Percentiles rank a stretch among this genome's conserved stretches.
These are phyloP conservation scores for Peronospora farinosa DNA, from an alignment of 352 stramenopile species.

Conservation along the genomic window DNA sequence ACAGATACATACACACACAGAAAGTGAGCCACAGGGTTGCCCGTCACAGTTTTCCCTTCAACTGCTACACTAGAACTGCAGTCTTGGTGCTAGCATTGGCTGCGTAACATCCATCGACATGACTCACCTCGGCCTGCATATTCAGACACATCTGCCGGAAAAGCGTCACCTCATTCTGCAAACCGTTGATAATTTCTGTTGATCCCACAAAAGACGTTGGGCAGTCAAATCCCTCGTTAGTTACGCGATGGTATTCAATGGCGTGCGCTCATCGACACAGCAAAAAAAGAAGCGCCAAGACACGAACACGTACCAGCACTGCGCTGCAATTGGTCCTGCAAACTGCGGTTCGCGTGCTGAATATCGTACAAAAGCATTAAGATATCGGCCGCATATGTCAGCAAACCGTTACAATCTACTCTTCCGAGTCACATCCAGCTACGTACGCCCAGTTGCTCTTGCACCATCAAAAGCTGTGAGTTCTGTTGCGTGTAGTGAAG, in stretches of 20 bases:
- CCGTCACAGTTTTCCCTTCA: slow-evolving; percentile 16
- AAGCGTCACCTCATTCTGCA: slow-evolving; percentile 78
- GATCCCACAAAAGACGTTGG: slow-evolving; percentile 6
- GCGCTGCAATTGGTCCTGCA: slow-evolving; percentile 65
- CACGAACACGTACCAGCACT: slow-evolving; percentile 38
- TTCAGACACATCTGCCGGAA: slow-evolving; percentile 80
- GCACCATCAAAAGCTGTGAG: slow-evolving; percentile 46
- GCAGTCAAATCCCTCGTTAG: slow-evolving; percentile 11
- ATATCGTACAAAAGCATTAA: background rate
- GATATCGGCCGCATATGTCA: background rate
- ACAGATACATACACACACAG: slow-evolving; percentile 25
- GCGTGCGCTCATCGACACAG: slow-evolving; percentile 3
- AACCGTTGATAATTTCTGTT: slow-evolving; percentile 50
- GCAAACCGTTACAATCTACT: background rate
- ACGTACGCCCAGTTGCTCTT: slow-evolving; percentile 62
- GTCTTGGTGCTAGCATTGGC: background rate
- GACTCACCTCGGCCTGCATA: slow-evolving; percentile 67
- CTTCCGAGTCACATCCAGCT: background rate
- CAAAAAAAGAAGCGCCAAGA: slow-evolving; percentile 11
- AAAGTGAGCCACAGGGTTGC: slow-evolving; percentile 19
- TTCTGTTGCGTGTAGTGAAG: slow-evolving; percentile 65
- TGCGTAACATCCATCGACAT: background rate
- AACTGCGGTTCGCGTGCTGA: slow-evolving; percentile 55
- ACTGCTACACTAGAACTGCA: slow-evolving; percentile 7
- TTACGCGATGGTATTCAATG: background rate